Base-by-base conservation (phyloP, 2,329 filamentous ascomycete species). In the Venturia carpophila region DNA sequence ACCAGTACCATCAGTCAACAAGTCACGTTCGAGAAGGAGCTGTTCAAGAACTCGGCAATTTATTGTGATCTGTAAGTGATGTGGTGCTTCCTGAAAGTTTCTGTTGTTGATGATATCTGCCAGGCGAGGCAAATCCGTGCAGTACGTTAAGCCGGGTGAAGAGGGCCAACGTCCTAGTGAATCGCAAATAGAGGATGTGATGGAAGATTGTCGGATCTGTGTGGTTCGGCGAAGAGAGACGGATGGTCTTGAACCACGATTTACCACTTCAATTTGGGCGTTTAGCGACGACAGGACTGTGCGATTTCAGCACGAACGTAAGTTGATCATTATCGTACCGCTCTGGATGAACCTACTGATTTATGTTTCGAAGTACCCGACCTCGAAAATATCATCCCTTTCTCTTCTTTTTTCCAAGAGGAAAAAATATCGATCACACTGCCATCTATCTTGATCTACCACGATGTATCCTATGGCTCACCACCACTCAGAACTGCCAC, bases 201-300 rank as follows among this genome's bases (percentile, higher is more conserved):
- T 74, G 47, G 69, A 73, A 5, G 71, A 75, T 5, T 78, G 74
- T 42, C 75, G 78, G 0, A 75, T 81, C 27, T 72, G 71, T 19
- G 73, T 80, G 0, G 75, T 81, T 10, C 74, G 78, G 1, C 79
- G 78, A 70, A 73, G 76, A 24, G 74, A 79, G 43, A 72, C 74
- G 7, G 69, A 72, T 7, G 67, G 73, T 1, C 71, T 75, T 24
- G 74, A 73, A 17, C 72, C 75, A 2, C 73, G 71, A 52, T 72
- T 78, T 37, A 73, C 74, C 21, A 79, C 78, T 0, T 79, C 77
- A 1, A 75, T 80, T 19, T 80, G 79, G 79, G 73, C 73, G 0
- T 70, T 80, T 5, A 76, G 75, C 52, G 73, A 79, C 58, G 78
- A 80, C 67, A 74, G 75, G 45, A 72, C 71, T 1, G 70, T 77